phyloP scores from a whole-genome alignment of 192 early-diverging fungal species.

The Backusella tuberculispora region DNA sequence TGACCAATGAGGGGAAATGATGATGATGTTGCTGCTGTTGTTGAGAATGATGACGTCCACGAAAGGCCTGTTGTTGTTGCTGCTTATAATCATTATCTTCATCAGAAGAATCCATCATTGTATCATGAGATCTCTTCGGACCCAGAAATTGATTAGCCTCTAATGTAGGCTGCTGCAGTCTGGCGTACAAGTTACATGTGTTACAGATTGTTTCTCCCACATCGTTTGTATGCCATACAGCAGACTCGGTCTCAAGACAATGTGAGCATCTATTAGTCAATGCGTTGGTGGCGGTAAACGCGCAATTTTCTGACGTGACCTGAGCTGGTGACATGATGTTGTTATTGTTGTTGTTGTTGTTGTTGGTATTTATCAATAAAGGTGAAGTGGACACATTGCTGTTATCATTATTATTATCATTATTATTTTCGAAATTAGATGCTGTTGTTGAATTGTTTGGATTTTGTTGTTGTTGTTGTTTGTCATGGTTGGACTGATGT shows the following conservation, averaged over 20 bases:
- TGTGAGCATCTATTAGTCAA: constrained; percentile 53
- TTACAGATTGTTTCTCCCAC: constrained; percentile 79
- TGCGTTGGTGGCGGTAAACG: background rate
- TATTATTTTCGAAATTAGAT: background rate
- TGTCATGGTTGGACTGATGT: constrained; percentile 12
- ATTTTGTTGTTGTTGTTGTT: constrained; percentile 6
- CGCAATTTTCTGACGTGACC: background rate
- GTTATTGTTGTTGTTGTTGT: background rate
- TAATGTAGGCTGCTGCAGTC: constrained; percentile 72
- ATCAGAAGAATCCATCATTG: constrained; percentile 9
- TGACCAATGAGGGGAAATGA: constrained; percentile 1
- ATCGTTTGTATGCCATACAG: constrained; percentile 80
- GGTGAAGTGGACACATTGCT: background rate
- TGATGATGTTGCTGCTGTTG: background rate
- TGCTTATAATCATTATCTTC: background rate
- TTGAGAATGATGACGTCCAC: constrained; percentile 2
- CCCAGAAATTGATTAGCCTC: constrained; percentile 8
- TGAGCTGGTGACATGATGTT: background rate
- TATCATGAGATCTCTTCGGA: constrained; percentile 12
- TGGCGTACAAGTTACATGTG: constrained; percentile 87
- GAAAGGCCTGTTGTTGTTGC: background rate
- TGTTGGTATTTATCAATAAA: background rate
- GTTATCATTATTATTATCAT: constrained; percentile 16
- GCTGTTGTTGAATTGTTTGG: background rate
- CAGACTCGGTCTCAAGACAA: constrained; percentile 74